Conservation (phyloP, 2,329 filamentous ascomycete genomes). For the Penicillium sclerotigenum region DNA sequence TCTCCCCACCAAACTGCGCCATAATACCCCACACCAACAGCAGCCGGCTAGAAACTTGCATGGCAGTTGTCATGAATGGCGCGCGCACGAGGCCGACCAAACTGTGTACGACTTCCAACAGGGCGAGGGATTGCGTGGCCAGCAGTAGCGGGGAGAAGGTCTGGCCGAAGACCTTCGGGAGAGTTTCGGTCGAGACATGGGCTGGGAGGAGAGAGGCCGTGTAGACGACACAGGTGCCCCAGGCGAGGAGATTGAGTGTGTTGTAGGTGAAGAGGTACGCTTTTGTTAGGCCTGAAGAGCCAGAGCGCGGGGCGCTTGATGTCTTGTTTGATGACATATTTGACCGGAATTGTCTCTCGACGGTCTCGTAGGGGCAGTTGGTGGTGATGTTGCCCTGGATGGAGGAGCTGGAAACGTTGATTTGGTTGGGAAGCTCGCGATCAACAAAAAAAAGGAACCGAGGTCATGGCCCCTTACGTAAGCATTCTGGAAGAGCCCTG, state of each 20-base stretch:
- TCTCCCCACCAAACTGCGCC: conserved; percentile 56
- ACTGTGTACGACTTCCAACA: conserved; percentile 80
- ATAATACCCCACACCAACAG: conserved; percentile 86
- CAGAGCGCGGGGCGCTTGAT: conserved; percentile 11
- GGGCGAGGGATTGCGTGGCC: conserved; percentile 77
- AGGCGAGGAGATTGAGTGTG: conserved; percentile 69
- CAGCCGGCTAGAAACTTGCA: conserved; percentile 86
- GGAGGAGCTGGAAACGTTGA: conserved; percentile 8
- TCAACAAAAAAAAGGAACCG: conserved; percentile 5
- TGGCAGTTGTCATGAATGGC: conserved; percentile 76
- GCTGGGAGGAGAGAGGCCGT: conserved; percentile 57
- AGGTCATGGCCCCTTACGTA: conserved; percentile 12
- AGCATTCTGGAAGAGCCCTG: conserved; percentile 18
- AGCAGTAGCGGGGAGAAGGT: conserved; percentile 40
- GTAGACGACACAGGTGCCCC: conserved; percentile 72
- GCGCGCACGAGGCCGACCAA: conserved; percentile 77
- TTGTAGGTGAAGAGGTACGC: conserved; percentile 86
- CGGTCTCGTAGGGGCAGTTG: conserved; percentile 1
- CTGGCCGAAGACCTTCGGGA: conserved; percentile 47
- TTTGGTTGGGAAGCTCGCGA: conserved; percentile 4
- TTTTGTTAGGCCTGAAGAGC: conserved; percentile 51
- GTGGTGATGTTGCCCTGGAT: conserved; percentile 7
- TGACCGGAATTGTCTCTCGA: not conserved
- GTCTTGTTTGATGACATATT: conserved; percentile 17
- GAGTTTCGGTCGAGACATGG: conserved; percentile 49